Percentiles rank a stretch among this genome's conserved stretches.
Conservation (phyloP, 257 asterid genomes). For the Solanum rostratum region DNA sequence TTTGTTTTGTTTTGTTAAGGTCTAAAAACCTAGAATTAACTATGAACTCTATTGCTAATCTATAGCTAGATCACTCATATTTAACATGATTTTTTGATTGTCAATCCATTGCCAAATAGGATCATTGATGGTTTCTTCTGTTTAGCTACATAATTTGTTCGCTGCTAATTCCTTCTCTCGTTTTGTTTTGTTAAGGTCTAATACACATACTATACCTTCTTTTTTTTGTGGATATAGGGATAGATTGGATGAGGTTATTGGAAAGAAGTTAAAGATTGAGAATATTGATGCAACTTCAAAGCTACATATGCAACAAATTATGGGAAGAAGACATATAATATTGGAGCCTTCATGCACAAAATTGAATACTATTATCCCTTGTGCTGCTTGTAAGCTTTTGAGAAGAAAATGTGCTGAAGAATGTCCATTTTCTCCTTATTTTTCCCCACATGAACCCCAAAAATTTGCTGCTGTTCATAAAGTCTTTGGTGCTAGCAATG, state of each 20-base stretch:
- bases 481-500: conserved; percentile 91
- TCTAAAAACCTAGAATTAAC: not conserved
- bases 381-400: conserved; percentile 90
- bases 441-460: conserved; percentile 85
- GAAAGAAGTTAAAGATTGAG: conserved; percentile 58
- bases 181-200: not conserved
- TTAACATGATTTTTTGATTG: not conserved
- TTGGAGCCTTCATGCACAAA: conserved; percentile 29
- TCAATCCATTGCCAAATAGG: not conserved
- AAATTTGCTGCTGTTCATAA: conserved; percentile 93
- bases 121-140: not conserved
- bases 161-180: not conserved
- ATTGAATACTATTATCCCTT: conserved; percentile 70
- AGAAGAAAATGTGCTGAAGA: conserved; percentile 87
- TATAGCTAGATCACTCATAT: not conserved
- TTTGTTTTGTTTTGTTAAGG: no score
- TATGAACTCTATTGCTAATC: not conserved
- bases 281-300: conserved; percentile 23
- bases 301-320: not conserved
- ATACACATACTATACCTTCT: not conserved
- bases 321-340: conserved; percentile 58
- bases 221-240: conserved; percentile 24
- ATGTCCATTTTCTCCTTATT: conserved; percentile 84
- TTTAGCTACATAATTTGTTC: not conserved
- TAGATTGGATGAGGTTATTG: conserved; percentile 50